Evolutionary conservation across 179 eudicot genomes (phyloP).

Genomic region (Spinacia oleracea): DNA sequence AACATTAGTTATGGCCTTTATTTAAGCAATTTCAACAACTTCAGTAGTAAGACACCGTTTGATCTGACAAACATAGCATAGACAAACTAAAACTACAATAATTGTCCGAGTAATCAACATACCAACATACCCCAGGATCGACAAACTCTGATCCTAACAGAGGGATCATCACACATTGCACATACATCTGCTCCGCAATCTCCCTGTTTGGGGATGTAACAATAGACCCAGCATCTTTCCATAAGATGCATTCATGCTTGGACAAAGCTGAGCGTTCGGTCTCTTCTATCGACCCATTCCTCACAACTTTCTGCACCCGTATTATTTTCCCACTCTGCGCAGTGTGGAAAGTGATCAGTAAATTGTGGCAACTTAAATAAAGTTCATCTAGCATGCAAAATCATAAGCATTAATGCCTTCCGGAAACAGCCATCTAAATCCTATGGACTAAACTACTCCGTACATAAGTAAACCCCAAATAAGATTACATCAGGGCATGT

Average conservation of each 20-base stretch:
- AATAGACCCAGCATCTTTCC: slow-evolving; percentile 63
- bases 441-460: neutral
- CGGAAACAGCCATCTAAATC: neutral
- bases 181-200: slow-evolving; percentile 63
- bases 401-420: neutral
- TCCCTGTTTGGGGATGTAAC: slow-evolving; percentile 57
- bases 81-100: slow-evolving; percentile 7
- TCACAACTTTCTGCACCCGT: slow-evolving; percentile 70
- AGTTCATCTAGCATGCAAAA: neutral
- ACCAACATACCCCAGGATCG: slow-evolving; percentile 97
- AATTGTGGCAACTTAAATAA: neutral
- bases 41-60: neutral
- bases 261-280: slow-evolving; percentile 47
- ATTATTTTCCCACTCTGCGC: slow-evolving; percentile 77
- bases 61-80: slow-evolving; percentile 2
- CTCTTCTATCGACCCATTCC: slow-evolving; percentile 44
- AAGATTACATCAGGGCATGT: neutral
- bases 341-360: slow-evolving; percentile 8
- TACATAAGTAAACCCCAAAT: neutral
- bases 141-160: slow-evolving; percentile 75
- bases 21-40: neutral
- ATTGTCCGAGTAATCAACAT: slow-evolving; percentile 14
- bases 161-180: slow-evolving; percentile 71
- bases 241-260: slow-evolving; percentile 58
- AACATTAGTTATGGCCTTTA: neutral